Conservation (phyloP, 176 grass and related monocot species). For the Panicum miliaceum region DNA sequence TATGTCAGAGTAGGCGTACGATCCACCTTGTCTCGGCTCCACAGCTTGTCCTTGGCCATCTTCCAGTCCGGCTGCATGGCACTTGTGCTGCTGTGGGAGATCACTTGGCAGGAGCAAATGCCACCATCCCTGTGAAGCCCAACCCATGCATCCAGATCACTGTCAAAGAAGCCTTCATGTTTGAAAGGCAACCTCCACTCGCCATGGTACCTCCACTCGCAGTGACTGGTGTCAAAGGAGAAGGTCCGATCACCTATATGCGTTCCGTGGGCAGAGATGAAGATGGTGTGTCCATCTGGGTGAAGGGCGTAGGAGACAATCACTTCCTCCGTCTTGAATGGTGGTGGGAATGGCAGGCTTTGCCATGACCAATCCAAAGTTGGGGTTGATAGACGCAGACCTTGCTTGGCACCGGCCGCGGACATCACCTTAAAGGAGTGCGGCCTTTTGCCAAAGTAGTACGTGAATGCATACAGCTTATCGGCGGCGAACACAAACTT, state of each 20-base stretch:
- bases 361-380: slow-evolving; percentile 1
- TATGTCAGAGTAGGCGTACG: no score
- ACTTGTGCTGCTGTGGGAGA: no score
- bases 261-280: not conserved
- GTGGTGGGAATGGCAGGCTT: not conserved
- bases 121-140: no score
- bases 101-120: no score
- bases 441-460: not conserved
- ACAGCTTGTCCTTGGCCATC: no score
- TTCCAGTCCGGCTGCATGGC: no score
- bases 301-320: slow-evolving; percentile 2
- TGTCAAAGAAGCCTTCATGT: no score
- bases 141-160: no score
- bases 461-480: not conserved
- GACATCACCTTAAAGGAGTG: slow-evolving; percentile 8
- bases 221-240: not conserved
- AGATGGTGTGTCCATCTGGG: slow-evolving; percentile 11
- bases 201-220: not conserved
- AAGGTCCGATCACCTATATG: not conserved
- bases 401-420: not conserved
- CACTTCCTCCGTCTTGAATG: not conserved
- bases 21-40: no score
- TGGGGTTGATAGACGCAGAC: not conserved
- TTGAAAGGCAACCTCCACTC: no score
- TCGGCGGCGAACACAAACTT: not conserved